A percentile compares a stretch with the other conserved stretches of the same genome.
phyloP scores from a whole-genome alignment of 805 yeast genomes.

The Saturnispora galanensis region DNA sequence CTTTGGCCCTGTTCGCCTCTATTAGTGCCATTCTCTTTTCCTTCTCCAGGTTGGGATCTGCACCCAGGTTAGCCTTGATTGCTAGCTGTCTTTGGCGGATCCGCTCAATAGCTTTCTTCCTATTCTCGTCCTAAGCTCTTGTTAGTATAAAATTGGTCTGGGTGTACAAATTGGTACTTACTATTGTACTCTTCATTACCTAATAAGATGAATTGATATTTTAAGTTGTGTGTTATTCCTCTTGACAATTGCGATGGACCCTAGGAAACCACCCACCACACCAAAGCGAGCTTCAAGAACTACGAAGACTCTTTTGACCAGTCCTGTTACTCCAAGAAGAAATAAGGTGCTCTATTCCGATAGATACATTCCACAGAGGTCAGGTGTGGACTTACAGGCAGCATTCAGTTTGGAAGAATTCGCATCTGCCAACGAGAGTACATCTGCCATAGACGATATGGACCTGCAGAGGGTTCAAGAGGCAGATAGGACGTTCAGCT shows the following conservation, averaged over 20 bases:
- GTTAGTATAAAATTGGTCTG: background rate
- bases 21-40: slow-evolving; percentile 30
- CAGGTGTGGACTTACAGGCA: slow-evolving; percentile 80
- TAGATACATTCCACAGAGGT: slow-evolving; percentile 78
- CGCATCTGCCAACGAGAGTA: slow-evolving; percentile 8
- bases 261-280: slow-evolving; percentile 6
- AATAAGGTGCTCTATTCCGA: slow-evolving; percentile 56
- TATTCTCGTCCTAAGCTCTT: slow-evolving; percentile 44
- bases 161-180: background rate
- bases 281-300: slow-evolving; percentile 5
- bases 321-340: slow-evolving; percentile 39
- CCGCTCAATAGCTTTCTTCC: slow-evolving; percentile 52
- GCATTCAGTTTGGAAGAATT: slow-evolving; percentile 48
- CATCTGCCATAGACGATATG: slow-evolving; percentile 35
- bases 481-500: slow-evolving; percentile 79
- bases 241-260: background rate
- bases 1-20: slow-evolving; percentile 44
- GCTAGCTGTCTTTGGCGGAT: slow-evolving; percentile 34
- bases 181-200: background rate
- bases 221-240: no score
- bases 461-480: slow-evolving; percentile 66
- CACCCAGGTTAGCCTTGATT: slow-evolving; percentile 8
- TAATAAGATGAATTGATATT: background rate
- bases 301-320: slow-evolving; percentile 16
- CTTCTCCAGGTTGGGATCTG: background rate